These are phyloP conservation scores for Collybiopsis confluens DNA, from an alignment of 768 basidiomycete species.

Conservation along the genomic window DNA sequence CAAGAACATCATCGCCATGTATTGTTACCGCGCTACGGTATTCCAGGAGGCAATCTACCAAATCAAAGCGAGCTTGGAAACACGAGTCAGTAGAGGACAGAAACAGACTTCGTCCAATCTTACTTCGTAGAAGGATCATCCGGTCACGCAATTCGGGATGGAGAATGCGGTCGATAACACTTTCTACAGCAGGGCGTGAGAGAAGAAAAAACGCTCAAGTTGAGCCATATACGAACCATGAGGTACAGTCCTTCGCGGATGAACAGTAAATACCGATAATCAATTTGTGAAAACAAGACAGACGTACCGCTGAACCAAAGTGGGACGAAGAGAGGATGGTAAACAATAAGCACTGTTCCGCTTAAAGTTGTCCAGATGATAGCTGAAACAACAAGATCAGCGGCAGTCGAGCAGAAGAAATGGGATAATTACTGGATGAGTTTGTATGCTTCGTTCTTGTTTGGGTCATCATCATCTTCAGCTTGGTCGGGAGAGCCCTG, in stretches of 20 bases:
- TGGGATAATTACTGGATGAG: conserved; percentile 59
- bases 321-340: conserved; percentile 83
- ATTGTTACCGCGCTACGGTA: conserved; percentile 66
- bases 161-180: conserved; percentile 85
- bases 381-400: conserved; percentile 38
- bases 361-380: conserved; percentile 89
- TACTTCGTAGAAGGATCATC: conserved; percentile 85
- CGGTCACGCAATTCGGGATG: conserved; percentile 89
- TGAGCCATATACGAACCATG: conserved; percentile 52
- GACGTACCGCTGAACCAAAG: conserved; percentile 75
- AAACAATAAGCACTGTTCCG: conserved; percentile 83
- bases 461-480: conserved; percentile 67
- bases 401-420: conserved; percentile 3
- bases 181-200: conserved; percentile 48
- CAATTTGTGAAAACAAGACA: neutral
- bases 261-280: conserved; percentile 9
- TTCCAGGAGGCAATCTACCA: conserved; percentile 77
- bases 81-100: conserved; percentile 2
- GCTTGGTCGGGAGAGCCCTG: conserved; percentile 37
- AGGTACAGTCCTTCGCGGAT: conserved; percentile 59
- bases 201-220: conserved; percentile 8
- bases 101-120: conserved; percentile 13
- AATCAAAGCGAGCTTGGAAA: conserved; percentile 63
- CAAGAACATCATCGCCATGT: conserved; percentile 90
- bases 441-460: conserved; percentile 76